Percentiles rank a stretch among this genome's conserved stretches.
phyloP scores from a whole-genome alignment of 2,329 filamentous ascomycete genomes.

The Diplodia sapinea region DNA sequence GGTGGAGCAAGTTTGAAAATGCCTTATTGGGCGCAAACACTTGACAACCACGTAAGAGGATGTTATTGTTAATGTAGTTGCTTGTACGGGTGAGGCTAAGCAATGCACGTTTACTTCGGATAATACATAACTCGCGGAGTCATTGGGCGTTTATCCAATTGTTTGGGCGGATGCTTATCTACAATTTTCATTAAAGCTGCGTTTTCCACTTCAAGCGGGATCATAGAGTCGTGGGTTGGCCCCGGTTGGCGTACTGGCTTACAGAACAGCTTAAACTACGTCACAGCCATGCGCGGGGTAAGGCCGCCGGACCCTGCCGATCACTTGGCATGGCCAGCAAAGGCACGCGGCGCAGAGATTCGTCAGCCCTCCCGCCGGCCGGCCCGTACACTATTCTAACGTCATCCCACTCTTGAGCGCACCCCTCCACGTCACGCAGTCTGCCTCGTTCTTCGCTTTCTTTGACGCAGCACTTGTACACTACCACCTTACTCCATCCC shows the following conservation, averaged over 20 bases:
- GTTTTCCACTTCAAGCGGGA: background rate
- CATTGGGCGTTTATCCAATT: background rate
- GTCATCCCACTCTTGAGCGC: constrained; percentile 23
- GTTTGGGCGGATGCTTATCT: background rate
- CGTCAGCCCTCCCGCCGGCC: constrained; percentile 13
- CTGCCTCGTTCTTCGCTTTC: background rate
- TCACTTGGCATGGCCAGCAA: constrained; percentile 7
- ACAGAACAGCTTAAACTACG: background rate
- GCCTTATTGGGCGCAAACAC: background rate
- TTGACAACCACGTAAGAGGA: background rate
- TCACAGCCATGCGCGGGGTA: constrained; percentile 22
- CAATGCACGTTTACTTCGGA: background rate
- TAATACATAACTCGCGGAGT: background rate
- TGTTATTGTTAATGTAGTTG: background rate
- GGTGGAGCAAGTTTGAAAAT: background rate
- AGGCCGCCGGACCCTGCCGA: constrained; percentile 28
- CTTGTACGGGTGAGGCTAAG: background rate
- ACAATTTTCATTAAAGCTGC: background rate
- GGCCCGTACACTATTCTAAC: constrained; percentile 20
- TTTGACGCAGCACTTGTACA: background rate
- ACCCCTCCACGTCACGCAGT: background rate
- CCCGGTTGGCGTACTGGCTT: background rate
- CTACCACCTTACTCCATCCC: background rate
- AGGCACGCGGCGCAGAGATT: background rate
- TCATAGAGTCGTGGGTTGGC: background rate